Evolutionary conservation across 108 stramenopile genomes (phyloP), one percentile per base, ranked within the genome.

Genomic region (Aureococcus anophagefferens): DNA sequence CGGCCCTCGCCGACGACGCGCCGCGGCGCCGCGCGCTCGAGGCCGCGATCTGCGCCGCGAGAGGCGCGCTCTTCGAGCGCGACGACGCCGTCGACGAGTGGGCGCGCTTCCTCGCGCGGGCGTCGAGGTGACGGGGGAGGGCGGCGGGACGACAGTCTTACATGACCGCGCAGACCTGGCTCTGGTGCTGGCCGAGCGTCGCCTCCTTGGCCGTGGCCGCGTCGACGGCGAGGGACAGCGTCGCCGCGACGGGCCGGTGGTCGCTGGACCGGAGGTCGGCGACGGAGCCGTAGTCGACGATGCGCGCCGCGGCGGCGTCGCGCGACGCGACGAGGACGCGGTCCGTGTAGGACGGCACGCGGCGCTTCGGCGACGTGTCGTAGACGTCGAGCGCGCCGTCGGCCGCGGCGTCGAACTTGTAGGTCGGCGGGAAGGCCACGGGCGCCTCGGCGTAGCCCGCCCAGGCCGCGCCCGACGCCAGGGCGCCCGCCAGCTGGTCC

Each of bases 241-340:
- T 62, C 15, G 73, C 74, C 4, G 35, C 44, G 32, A 81, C 81
- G 31, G 81, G 74, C 30, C 81, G 74, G 68, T 81, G 81, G 44
- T 81, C 81, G 15, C 37, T 46, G 14, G 69, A 72, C 31, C 69
- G 73, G 7, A 85, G n/a, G 33, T 36, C 65, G 35, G 30, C 64
- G 0, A 74, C 79, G 18, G 51, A 33, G 7, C 14, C 35, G 66
- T 81, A 81, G 4, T 34, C 36, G 25, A 65, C 18, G 30, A 74
- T 17, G 30, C 30, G n/a, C 5, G 40, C n/a, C 32, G 40, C 34
- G 40, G 46, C 64, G 28, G 5, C 28, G 29, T 77, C 65, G 25
- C 35, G 14, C 45, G 34, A 63, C 0, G 37, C 68, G 29, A 66
- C 44, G 32, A 76, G 71, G 35, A 80, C 33, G 5, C 79, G 79